Base-by-base conservation (phyloP, 2,329 filamentous ascomycete genomes). In the Pseudogymnoascus sp. region DNA sequence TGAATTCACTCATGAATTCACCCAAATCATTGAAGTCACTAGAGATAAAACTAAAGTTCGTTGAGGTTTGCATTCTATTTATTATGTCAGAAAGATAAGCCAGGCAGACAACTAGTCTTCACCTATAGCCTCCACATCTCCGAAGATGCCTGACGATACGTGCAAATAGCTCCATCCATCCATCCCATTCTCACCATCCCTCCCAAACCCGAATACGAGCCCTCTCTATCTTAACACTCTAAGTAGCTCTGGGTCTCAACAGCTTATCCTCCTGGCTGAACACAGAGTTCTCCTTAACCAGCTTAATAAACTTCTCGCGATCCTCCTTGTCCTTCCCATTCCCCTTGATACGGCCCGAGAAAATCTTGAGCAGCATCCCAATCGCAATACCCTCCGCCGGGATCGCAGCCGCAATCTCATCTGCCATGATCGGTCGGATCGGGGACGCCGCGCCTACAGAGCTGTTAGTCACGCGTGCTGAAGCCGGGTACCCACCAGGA, bases 211-310 rank as follows among this genome's bases (percentile, higher is more conserved):
- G 26, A 31, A 15, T 31, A 53, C 31, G 19, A 10, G 8, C 9
- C 26, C n/a, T 31, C 13, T 50, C 21, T 50, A 53, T 53, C 23
- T 40, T 17, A 62, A 42, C 60, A 42, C 26, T 62, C 40, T 47
- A 62, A 3, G 60, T 62, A 44, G 40, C 28, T 47, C 40, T 67
- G 3, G 67, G 69, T 35, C 69, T 67, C 61, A 83, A 69, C 15
- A 84, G 74, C 74, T 86, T 87, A 64, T 86, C 82, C 0, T 78
- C 67, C 1, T 23, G 26, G 21, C 79, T 80, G 71, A 82, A 86
- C 13, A 78, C 75, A 1, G 82, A 80, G 38, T 83, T 77, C 36
- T 79, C 77, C 72, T 82, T 84, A 11, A 88, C 84, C 64, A 87
- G 71, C 63, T 78, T 76, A 65, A 88, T 82, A 80, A 85, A 88